phyloP scores from a whole-genome alignment of 352 stramenopile genomes.

The Globisporangium middletonii region DNA sequence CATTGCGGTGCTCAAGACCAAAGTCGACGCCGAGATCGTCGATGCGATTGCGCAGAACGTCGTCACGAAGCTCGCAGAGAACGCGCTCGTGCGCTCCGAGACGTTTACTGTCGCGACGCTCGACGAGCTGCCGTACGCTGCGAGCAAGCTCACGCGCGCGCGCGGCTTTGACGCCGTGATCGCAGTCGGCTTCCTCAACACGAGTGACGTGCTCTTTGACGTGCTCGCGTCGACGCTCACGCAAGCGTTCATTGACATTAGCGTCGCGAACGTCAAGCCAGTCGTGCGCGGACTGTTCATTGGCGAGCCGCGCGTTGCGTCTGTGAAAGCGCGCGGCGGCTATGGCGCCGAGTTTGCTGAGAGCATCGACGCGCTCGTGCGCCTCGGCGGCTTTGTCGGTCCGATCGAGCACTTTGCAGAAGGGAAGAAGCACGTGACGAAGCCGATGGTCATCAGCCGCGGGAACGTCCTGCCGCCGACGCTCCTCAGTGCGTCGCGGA shows the following conservation, averaged over 20 bases:
- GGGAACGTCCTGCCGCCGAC: constrained; percentile 67
- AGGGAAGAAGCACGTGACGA: constrained; percentile 36
- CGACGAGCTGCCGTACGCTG: constrained; percentile 73
- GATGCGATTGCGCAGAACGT: constrained; percentile 67
- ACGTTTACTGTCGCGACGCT: constrained; percentile 64
- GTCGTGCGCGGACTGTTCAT: constrained; percentile 76
- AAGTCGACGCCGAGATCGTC: constrained; percentile 65
- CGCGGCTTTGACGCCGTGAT: constrained; percentile 70
- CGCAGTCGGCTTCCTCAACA: constrained; percentile 73
- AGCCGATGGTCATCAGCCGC: constrained; percentile 52
- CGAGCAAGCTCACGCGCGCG: constrained; percentile 69
- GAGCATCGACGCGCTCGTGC: constrained; percentile 47
- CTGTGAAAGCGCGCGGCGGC: constrained; percentile 65
- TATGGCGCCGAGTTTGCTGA: constrained; percentile 64
- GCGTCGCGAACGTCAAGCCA: constrained; percentile 71
- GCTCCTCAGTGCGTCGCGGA: constrained; percentile 49
- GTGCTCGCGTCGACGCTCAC: constrained; percentile 47
- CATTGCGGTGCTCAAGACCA: constrained; percentile 77
- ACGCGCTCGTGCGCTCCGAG: constrained; percentile 31
- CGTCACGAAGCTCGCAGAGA: constrained; percentile 31
- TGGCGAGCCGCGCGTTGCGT: constrained; percentile 63
- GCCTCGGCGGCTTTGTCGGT: constrained; percentile 32
- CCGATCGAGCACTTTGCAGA: constrained; percentile 8
- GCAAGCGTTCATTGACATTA: constrained; percentile 81
- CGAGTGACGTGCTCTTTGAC: constrained; percentile 50